Conservation (phyloP, 2,329 filamentous ascomycete genomes). For the Aureobasidium sp. region DNA sequence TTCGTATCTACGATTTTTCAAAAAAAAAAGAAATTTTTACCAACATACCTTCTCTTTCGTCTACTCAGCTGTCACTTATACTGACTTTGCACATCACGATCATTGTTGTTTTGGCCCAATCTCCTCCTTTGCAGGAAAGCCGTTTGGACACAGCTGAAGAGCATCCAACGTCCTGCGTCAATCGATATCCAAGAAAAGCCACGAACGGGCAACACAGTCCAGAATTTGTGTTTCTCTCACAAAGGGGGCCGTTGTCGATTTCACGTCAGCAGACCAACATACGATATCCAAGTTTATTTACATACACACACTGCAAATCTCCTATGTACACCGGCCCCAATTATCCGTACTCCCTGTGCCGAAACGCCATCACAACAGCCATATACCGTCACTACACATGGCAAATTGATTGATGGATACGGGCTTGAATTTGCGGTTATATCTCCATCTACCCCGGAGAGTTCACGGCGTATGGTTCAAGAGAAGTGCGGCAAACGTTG, state of each 20-base stretch:
- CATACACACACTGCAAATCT: background rate
- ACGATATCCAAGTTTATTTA: background rate
- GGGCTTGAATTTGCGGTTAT: too few species aligned
- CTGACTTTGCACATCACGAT: too few species aligned
- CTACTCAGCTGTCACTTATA: too few species aligned
- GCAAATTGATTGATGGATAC: too few species aligned
- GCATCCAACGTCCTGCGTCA: background rate
- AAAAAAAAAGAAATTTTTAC: background rate
- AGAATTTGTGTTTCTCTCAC: background rate
- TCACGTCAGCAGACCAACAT: background rate
- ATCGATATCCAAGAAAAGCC: background rate
- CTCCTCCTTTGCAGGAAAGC: background rate
- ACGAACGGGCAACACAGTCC: background rate
- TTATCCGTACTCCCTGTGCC: too few species aligned
- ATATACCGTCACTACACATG: background rate
- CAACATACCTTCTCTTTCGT: background rate
- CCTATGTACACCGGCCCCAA: background rate
- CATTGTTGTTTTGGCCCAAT: background rate
- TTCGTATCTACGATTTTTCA: background rate
- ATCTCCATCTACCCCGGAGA: too few species aligned
- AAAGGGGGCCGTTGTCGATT: background rate
- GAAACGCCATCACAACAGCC: background rate
- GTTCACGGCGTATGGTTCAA: too few species aligned
- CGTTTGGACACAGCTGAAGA: background rate
- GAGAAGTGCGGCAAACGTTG: too few species aligned